Base-by-base conservation (phyloP, 2,329 filamentous ascomycete genomes). In the Fusarium beomiforme region DNA sequence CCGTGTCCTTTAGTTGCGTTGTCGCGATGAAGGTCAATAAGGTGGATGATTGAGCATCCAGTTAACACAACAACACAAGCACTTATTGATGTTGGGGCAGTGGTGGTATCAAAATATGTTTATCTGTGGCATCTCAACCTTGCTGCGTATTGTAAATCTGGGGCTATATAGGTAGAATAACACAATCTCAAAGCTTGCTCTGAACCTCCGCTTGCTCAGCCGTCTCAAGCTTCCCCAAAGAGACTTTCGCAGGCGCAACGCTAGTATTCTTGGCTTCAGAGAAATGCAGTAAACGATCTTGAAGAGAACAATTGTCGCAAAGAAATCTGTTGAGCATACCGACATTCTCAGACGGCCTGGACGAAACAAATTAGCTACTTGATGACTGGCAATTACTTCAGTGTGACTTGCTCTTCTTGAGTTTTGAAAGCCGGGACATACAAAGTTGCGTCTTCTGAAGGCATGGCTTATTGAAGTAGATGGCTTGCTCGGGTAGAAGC, bases 281-380 rank as follows among this genome's bases (percentile, higher is more conserved):
- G 6, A 16, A 6, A 21, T 59, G 50, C 12, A 71, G 24, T 0
- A 74, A 58, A 1, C 56, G 53, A 23, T 71, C 66, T 19, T 73
- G 69, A 12, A 71, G 14, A 2, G 63, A 65, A 5, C 46, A 63
- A 0, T 43, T 57, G 29, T 74, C 65, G 11, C 71, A 51, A 26
- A 74, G 54, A 29, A 64, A 74, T 17, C 39, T 47, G 0, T 50
- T 29, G 9, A 74, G 54, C 53, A 71, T 63, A 6, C 3, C 24
- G 6, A 11, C 3, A 14, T 31, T 17, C 16, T 31, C 26, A 31
- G 11, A 29, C 16, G 21, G 10, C 24, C 64, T 69, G n/a, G 7
- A 4, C 10, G 17, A 5, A 12, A 41, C 8, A 23, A 17, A 36
- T 67, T 43, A 67, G 56, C 12, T 9, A n/a, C 24, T 29, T 33